These are phyloP conservation scores for Trichodelitschia bisporula DNA, from an alignment of 495 filamentous ascomycete genomes.

Conservation along the genomic window DNA sequence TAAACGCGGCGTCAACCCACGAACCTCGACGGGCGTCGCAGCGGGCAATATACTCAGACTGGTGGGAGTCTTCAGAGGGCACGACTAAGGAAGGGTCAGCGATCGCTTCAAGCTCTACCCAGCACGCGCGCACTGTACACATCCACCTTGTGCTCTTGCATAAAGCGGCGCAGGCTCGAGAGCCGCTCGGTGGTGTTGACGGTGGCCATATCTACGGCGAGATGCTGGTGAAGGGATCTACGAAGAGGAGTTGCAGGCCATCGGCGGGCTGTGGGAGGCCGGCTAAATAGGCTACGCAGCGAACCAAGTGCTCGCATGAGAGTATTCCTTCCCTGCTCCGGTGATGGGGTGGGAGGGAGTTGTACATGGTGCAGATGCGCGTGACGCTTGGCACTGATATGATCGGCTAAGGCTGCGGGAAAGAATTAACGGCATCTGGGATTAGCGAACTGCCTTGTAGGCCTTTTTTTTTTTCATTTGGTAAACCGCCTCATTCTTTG, in stretches of 20 bases:
- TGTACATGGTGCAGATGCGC: too few relatives aligned
- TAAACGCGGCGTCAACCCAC: slow-evolving; percentile 1
- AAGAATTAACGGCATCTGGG: too few relatives aligned
- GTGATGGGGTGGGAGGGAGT: too few relatives aligned
- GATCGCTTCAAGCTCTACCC: slow-evolving; percentile 2
- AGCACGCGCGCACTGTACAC: slow-evolving; percentile 49
- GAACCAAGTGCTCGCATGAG: too few relatives aligned
- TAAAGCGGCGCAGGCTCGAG: slow-evolving; percentile 51
- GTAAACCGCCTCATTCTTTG: too few relatives aligned
- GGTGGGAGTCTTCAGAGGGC: slow-evolving; percentile 91
- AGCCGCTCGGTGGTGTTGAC: slow-evolving; percentile 66
- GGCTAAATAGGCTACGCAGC: too few relatives aligned
- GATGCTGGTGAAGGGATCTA: slow-evolving; percentile 14
- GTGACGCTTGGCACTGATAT: too few relatives aligned
- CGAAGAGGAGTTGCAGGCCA: slow-evolving; percentile 6
- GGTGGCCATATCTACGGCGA: slow-evolving; percentile 46
- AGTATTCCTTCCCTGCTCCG: too few relatives aligned
- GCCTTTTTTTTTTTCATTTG: too few relatives aligned
- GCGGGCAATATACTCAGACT: slow-evolving; percentile 90
- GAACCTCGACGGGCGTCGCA: slow-evolving; percentile 76
- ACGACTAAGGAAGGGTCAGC: slow-evolving; percentile 34
- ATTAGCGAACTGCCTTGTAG: too few relatives aligned
- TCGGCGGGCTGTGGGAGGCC: neutral
- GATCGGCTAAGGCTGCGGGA: too few relatives aligned
- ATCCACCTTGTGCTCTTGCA: slow-evolving; percentile 71